These are phyloP conservation scores for Stipa capillata DNA, from an alignment of 176 grass and related monocot genomes.

Conservation along the genomic window DNA sequence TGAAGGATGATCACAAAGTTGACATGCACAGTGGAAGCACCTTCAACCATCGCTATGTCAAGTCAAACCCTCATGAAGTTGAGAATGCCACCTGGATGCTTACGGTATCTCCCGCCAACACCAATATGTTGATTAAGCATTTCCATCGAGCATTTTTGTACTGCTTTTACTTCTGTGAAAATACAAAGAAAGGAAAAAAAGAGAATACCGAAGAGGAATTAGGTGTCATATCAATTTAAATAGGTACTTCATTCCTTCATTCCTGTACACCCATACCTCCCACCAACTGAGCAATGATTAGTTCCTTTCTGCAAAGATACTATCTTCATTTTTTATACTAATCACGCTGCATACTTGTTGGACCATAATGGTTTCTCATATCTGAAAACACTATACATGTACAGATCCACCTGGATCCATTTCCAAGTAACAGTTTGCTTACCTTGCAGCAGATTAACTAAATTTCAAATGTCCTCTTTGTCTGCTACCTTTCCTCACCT, in stretches of 20 bases:
- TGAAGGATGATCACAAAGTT: slow-evolving; percentile 62
- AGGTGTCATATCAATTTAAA: background rate
- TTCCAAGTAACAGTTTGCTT: background rate
- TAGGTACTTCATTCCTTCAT: too few relatives aligned
- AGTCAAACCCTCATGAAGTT: slow-evolving; percentile 56
- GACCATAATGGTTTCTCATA: background rate
- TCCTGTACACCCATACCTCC: background rate
- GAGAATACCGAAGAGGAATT: background rate
- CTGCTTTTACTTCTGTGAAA: background rate
- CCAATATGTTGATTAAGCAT: background rate
- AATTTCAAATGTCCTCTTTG: background rate
- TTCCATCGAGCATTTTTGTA: background rate
- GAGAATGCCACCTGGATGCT: slow-evolving; percentile 64
- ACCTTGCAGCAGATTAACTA: background rate
- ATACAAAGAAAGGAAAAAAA: background rate
- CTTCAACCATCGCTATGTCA: slow-evolving; percentile 59
- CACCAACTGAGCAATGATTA: background rate
- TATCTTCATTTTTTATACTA: background rate
- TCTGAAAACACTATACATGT: background rate
- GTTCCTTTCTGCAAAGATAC: background rate
- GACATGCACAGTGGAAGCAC: slow-evolving; percentile 57
- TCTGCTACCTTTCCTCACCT: background rate
- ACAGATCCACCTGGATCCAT: slow-evolving; percentile 8
- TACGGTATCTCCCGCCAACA: slow-evolving; percentile 22
- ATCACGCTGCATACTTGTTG: background rate